Conservation (phyloP, 1,284 basidiomycete species). For the Entoloma clypeatum region DNA sequence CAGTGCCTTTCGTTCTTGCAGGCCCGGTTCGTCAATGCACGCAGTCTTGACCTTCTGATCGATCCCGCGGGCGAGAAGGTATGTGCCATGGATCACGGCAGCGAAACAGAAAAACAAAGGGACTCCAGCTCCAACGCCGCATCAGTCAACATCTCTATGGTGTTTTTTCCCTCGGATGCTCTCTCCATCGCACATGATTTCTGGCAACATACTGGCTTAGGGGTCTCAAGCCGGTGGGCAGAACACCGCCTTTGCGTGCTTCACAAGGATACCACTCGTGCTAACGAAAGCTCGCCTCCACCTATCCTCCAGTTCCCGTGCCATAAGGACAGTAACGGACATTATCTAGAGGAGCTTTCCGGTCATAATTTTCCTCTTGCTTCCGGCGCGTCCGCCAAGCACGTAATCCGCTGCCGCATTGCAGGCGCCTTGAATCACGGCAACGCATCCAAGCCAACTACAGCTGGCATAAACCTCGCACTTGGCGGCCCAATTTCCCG, state of each 20-base stretch:
- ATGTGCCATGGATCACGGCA: constrained; percentile 22
- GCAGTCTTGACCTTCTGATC: constrained; percentile 74
- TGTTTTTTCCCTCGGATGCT: constrained; percentile 69
- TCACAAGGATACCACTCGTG: constrained; percentile 32
- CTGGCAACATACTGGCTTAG: constrained; percentile 94
- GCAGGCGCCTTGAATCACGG: constrained; percentile 81
- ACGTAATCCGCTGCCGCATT: constrained; percentile 82
- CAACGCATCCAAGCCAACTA: constrained; percentile 32
- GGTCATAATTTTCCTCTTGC: constrained; percentile 86
- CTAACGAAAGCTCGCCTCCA: constrained; percentile 25
- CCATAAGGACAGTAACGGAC: constrained; percentile 53
- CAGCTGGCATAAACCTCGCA: constrained; percentile 45
- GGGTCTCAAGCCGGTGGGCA: constrained; percentile 85
- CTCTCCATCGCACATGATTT: constrained; percentile 82
- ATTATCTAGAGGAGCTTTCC: constrained; percentile 93
- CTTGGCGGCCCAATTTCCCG: constrained; percentile 56
- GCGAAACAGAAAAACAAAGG: constrained; percentile 19
- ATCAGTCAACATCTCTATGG: constrained; percentile 70
- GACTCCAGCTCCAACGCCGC: constrained; percentile 21
- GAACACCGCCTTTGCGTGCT: constrained; percentile 78
- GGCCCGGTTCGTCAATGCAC: constrained; percentile 52
- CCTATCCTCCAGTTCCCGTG: constrained; percentile 32
- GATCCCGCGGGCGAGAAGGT: constrained; percentile 49
- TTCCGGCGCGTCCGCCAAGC: constrained; percentile 77
- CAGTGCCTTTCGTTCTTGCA: constrained; percentile 77